phyloP scores from a whole-genome alignment of 140 eudicot species.

The Oenanthe javanica region DNA sequence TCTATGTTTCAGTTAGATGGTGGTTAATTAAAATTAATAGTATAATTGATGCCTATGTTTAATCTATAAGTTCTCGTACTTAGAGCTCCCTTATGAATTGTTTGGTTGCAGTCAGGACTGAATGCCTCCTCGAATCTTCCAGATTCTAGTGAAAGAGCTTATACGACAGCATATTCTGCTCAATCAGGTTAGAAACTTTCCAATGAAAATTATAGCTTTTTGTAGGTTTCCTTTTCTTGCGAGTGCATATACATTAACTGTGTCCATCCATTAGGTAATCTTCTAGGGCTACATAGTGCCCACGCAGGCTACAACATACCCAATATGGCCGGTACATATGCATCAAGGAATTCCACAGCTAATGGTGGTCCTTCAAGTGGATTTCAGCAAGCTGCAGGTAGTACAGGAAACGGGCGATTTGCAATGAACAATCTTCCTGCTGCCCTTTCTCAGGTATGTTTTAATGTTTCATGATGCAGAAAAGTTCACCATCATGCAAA shows the following conservation, averaged over 20 bases:
- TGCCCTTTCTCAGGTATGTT: constrained; percentile 67
- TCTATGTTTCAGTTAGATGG: constrained; percentile 2
- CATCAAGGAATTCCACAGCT: constrained; percentile 62
- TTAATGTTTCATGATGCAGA: background rate
- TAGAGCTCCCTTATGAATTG: constrained; percentile 3
- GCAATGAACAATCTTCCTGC: constrained; percentile 63
- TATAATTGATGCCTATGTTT: background rate
- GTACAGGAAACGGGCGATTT: constrained; percentile 64
- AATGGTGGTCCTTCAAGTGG: constrained; percentile 57
- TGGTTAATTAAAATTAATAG: background rate
- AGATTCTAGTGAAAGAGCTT: constrained; percentile 60
- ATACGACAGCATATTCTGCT: constrained; percentile 50
- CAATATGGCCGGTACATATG: constrained; percentile 60
- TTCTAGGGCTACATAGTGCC: constrained; percentile 62
- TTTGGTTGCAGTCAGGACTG: constrained; percentile 52
- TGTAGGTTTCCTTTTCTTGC: constrained; percentile 1
- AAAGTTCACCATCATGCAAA: constrained; percentile 3
- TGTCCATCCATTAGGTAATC: constrained; percentile 24
- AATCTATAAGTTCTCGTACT: background rate
- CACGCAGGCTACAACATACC: constrained; percentile 62
- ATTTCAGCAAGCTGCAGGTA: constrained; percentile 72
- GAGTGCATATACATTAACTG: constrained; percentile 8
- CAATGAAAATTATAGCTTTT: constrained; percentile 29
- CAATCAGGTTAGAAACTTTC: constrained; percentile 59
- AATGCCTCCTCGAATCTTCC: constrained; percentile 57